Evolutionary conservation across 164 flowering plant genomes (phyloP).

Genomic region (Taxillus chinensis): DNA sequence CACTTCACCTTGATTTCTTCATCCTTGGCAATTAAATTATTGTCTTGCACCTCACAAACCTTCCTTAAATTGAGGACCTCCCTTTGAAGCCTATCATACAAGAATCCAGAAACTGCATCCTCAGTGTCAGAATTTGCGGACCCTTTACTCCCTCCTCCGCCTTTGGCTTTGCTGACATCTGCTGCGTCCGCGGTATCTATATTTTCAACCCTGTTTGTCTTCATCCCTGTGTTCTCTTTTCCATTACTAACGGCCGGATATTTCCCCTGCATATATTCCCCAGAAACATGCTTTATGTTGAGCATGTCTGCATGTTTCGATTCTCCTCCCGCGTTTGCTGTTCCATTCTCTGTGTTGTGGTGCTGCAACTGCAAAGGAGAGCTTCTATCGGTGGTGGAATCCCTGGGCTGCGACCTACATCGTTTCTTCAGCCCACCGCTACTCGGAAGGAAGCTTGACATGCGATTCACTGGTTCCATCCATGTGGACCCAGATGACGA

Average conservation of each 20-base stretch:
- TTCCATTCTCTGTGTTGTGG: constrained; percentile 22
- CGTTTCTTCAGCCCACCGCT: constrained; percentile 42
- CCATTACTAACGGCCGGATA: constrained; percentile 34
- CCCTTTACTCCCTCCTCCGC: constrained; percentile 5
- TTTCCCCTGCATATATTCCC: constrained; percentile 30
- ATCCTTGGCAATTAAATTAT: constrained; percentile 44
- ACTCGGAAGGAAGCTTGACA: constrained; percentile 46
- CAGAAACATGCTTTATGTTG: constrained; percentile 24
- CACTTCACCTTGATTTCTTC: constrained; percentile 69
- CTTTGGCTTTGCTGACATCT: constrained; percentile 17
- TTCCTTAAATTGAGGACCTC: constrained; percentile 69
- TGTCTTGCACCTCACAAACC: constrained; percentile 51
- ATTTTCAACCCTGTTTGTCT: constrained; percentile 21
- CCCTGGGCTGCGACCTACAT: constrained; percentile 75
- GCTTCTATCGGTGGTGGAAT: constrained; percentile 23
- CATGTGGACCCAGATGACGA: constrained; percentile 24
- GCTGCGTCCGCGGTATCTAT: constrained; percentile 10
- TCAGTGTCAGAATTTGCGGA: background rate
- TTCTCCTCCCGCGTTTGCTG: constrained; percentile 12
- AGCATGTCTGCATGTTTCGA: constrained; percentile 25
- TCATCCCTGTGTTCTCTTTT: constrained; percentile 45
- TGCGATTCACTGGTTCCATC: constrained; percentile 32
- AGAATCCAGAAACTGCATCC: constrained; percentile 65
- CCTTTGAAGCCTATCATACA: constrained; percentile 77
- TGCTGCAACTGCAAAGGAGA: constrained; percentile 32